Evolutionary conservation across 352 stramenopile species (phyloP).

Genomic region (Globisporangium spinosum): DNA sequence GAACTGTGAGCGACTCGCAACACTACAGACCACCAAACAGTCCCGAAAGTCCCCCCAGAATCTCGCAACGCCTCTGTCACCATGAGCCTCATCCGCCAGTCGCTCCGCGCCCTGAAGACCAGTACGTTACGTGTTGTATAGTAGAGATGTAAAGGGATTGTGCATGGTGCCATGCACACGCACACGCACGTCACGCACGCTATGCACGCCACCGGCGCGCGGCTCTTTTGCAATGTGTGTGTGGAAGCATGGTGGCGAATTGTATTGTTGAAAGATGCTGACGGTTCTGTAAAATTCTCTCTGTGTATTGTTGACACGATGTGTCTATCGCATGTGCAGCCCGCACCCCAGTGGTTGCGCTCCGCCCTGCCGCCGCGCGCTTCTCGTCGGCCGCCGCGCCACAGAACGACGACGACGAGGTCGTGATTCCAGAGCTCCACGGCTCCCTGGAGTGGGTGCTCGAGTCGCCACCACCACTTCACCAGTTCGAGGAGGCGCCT

Average conservation of each 20-base stretch:
- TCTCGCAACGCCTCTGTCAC: constrained; percentile 19
- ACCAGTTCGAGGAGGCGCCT: constrained; percentile 88
- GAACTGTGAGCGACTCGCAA: neutral
- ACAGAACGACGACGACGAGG: constrained; percentile 46
- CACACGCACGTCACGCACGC: neutral
- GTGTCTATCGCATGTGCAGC: constrained; percentile 22
- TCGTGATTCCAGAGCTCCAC: constrained; percentile 81
- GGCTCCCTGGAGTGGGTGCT: constrained; percentile 86
- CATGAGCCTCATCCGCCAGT: constrained; percentile 84
- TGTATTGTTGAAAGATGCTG: constrained; percentile 13
- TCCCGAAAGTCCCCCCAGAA: constrained; percentile 38
- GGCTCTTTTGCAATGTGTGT: neutral
- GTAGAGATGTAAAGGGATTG: neutral
- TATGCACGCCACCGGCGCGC: neutral
- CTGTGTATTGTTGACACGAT: constrained; percentile 8
- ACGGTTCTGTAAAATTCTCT: neutral
- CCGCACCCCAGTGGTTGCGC: constrained; percentile 40
- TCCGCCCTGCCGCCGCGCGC: constrained; percentile 44
- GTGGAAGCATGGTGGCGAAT: constrained; percentile 1
- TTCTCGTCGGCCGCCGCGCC: constrained; percentile 58
- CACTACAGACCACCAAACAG: constrained; percentile 9
- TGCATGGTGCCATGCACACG: neutral
- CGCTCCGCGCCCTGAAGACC: constrained; percentile 73
- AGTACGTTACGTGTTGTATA: constrained; percentile 35
- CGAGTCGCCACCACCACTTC: constrained; percentile 75